phyloP scores from a whole-genome alignment of 257 asterid species.

The Jacaranda copaia region DNA sequence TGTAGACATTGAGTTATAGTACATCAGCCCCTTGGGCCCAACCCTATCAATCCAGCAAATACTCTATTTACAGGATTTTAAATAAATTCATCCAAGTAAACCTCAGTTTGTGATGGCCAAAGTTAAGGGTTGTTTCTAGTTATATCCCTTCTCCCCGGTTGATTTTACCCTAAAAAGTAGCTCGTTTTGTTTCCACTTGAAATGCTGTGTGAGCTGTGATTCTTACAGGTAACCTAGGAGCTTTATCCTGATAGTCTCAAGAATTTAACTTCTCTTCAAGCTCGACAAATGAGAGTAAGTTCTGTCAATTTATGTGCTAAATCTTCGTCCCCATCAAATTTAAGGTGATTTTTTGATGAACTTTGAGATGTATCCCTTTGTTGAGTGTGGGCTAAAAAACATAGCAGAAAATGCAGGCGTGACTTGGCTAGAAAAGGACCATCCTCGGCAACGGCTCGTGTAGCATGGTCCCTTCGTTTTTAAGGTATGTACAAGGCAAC shows the following conservation, averaged over 20 bases:
- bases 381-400: slow-evolving; percentile 11
- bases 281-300: not conserved
- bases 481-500: slow-evolving; percentile 36
- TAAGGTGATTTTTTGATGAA: not conserved
- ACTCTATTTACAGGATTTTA: slow-evolving; percentile 1
- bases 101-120: not conserved
- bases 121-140: not conserved
- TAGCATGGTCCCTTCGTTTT: slow-evolving; percentile 38
- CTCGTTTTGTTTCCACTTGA: not conserved
- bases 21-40: not conserved
- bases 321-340: slow-evolving; percentile 8
- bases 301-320: not conserved
- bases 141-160: not conserved
- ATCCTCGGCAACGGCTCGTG: slow-evolving; percentile 25
- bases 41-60: not conserved
- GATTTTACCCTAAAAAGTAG: not conserved
- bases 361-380: not conserved
- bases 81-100: not conserved
- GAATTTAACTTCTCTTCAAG: too few relatives aligned
- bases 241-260: too few relatives aligned
- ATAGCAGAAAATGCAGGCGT: slow-evolving; percentile 4
- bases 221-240: not conserved
- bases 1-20: not conserved
- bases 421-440: slow-evolving; percentile 39
- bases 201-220: not conserved